Evolutionary conservation across 208 protist genomes (phyloP).

Genomic region (Lotmaria passim): DNA sequence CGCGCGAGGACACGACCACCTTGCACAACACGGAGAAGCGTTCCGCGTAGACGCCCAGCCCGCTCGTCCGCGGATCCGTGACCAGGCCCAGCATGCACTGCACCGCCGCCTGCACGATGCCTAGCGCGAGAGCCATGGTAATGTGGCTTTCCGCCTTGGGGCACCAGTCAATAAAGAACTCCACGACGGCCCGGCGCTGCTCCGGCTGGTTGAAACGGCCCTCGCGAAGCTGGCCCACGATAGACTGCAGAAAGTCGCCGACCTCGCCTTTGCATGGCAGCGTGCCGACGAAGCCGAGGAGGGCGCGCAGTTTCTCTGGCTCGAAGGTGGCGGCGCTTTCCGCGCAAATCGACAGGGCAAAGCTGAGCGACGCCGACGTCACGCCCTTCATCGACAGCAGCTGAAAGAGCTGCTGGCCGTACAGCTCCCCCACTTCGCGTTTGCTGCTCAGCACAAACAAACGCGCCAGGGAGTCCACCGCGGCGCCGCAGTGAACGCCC

Average conservation of each 20-base stretch:
- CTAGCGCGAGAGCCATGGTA: slow-evolving; percentile 26
- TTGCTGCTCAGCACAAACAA: slow-evolving; percentile 59
- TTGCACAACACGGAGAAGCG: slow-evolving; percentile 47
- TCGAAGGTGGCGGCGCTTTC: slow-evolving; percentile 45
- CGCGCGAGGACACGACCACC: slow-evolving; percentile 29
- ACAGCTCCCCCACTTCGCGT: slow-evolving; percentile 28
- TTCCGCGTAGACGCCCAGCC: slow-evolving; percentile 38
- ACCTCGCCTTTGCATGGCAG: slow-evolving; percentile 30
- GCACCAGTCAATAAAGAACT: slow-evolving; percentile 49
- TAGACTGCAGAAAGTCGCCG: slow-evolving; percentile 25
- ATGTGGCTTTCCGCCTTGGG: slow-evolving; percentile 28
- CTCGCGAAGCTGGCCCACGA: slow-evolving; percentile 27
- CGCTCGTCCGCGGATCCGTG: slow-evolving; percentile 1
- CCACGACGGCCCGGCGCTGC: slow-evolving; percentile 31
- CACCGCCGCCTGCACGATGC: slow-evolving; percentile 30
- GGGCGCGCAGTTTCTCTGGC: slow-evolving; percentile 33
- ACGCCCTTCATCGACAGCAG: slow-evolving; percentile 35
- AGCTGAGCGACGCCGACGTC: slow-evolving; percentile 29
- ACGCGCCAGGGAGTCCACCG: slow-evolving; percentile 31
- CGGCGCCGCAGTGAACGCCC: slow-evolving; percentile 27
- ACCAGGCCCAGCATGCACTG: slow-evolving; percentile 24
- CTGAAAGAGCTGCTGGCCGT: slow-evolving; percentile 52
- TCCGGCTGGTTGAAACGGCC: slow-evolving; percentile 20
- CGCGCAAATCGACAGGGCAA: slow-evolving; percentile 47
- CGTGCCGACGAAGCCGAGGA: slow-evolving; percentile 30